Evolutionary conservation across 2,329 filamentous ascomycete species (phyloP).

Genomic region (Verticillium zaregamsianum): DNA sequence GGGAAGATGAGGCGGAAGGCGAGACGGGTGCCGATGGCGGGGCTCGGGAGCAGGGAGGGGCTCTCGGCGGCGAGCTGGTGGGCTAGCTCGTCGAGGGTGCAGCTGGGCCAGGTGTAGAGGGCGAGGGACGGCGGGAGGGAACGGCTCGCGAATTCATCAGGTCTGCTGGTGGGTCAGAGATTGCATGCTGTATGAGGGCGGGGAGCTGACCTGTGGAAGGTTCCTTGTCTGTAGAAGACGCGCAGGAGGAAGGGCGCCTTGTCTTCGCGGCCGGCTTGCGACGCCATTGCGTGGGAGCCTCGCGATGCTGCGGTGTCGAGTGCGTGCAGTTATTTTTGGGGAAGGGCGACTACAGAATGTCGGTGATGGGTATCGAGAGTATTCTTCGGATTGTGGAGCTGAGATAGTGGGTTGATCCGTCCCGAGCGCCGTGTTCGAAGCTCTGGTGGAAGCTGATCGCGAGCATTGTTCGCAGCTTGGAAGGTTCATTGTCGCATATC

Average conservation of each 20-base stretch:
- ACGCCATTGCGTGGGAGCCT: background rate
- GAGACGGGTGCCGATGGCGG: slow-evolving; percentile 77
- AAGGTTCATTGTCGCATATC: background rate
- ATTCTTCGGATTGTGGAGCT: background rate
- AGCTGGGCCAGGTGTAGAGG: slow-evolving; percentile 83
- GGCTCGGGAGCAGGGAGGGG: slow-evolving; percentile 65
- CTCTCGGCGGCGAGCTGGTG: slow-evolving; percentile 62
- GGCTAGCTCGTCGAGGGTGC: slow-evolving; percentile 76
- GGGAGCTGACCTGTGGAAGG: slow-evolving; percentile 60
- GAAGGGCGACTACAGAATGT: background rate
- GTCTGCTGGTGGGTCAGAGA: slow-evolving; percentile 37
- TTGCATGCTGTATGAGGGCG: background rate
- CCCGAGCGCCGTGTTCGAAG: background rate
- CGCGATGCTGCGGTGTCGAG: background rate
- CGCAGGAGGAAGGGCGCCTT: slow-evolving; percentile 81
- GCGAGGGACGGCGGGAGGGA: slow-evolving; percentile 64
- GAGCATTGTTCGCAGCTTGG: background rate
- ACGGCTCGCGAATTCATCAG: slow-evolving; percentile 63
- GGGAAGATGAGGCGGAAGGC: slow-evolving; percentile 83
- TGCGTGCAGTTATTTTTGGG: background rate
- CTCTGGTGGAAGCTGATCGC: background rate
- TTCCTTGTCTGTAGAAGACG: slow-evolving; percentile 73
- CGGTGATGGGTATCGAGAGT: background rate
- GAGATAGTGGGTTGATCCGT: background rate
- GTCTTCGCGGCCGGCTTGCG: slow-evolving; percentile 53